Evolutionary conservation across 2,329 filamentous ascomycete species (phyloP).

Genomic region (Fusarium sarcochroum): DNA sequence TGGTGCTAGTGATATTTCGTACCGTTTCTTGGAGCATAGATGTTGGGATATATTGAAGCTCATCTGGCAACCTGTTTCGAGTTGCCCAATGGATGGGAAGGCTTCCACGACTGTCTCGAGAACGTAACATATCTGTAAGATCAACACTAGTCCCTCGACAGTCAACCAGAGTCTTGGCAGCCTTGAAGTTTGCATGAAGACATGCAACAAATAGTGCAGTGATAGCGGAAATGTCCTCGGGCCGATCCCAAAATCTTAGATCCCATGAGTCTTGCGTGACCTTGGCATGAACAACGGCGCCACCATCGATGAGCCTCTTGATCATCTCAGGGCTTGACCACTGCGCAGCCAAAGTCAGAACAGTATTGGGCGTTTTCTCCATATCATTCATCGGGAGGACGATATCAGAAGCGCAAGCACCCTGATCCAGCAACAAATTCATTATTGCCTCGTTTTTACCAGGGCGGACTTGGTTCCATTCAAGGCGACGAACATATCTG

Average conservation of each 20-base stretch:
- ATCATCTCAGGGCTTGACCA: constrained; percentile 2
- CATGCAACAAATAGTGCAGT: constrained; percentile 1
- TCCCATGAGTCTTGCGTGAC: neutral
- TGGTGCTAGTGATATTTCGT: fast-evolving
- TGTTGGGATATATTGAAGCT: fast-evolving
- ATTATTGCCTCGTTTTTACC: neutral
- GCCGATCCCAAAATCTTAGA: no score
- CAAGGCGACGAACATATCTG: no score
- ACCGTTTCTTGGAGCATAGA: neutral
- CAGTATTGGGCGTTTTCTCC: neutral
- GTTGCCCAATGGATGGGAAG: neutral
- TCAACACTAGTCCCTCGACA: neutral
- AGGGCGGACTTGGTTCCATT: neutral
- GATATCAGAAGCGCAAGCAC: constrained; percentile 1
- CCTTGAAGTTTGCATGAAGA: neutral
- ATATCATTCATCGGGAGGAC: neutral
- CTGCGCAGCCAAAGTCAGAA: neutral
- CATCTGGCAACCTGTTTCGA: neutral
- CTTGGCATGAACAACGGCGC: neutral
- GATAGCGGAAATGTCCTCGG: neutral
- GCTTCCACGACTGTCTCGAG: neutral
- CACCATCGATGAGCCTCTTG: constrained; percentile 1
- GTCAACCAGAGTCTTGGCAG: neutral
- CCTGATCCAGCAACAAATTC: neutral
- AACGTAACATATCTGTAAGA: fast-evolving